A percentile compares a stretch with the other conserved stretches of the same genome.
Evolutionary conservation across 345 rosid species (phyloP).

Genomic region (Lagerstroemia speciosa): DNA sequence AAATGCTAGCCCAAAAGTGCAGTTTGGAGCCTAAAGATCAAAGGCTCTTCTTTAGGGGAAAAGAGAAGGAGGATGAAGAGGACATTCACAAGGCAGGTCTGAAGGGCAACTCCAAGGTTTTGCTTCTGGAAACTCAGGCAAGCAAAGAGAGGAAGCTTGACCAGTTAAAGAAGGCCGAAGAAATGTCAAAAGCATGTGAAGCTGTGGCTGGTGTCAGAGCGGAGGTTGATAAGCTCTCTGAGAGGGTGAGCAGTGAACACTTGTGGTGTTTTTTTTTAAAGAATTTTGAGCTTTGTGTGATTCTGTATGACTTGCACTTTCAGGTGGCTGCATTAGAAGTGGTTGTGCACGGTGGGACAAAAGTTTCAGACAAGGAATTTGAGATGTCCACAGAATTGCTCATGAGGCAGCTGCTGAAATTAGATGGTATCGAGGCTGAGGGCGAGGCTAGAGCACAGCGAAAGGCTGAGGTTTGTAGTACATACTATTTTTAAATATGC

Average conservation of each 20-base stretch:
- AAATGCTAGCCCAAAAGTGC: constrained; percentile 32
- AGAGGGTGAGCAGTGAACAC: constrained; percentile 38
- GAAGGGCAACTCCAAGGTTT: constrained; percentile 56
- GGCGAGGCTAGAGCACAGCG: constrained; percentile 77
- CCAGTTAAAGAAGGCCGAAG: constrained; percentile 26
- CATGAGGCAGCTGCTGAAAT: constrained; percentile 73
- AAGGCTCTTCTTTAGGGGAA: constrained; percentile 38
- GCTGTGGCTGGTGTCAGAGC: constrained; percentile 40
- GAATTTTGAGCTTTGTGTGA: background rate
- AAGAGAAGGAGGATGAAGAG: constrained; percentile 12
- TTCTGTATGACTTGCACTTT: background rate
- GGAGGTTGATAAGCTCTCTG: constrained; percentile 71
- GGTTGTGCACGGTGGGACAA: constrained; percentile 52
- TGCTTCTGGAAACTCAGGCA: constrained; percentile 37
- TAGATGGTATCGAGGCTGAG: constrained; percentile 74
- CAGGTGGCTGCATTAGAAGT: constrained; percentile 70
- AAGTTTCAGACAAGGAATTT: constrained; percentile 53
- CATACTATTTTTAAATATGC: background rate
- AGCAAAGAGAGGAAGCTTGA: constrained; percentile 30
- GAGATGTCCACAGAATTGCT: constrained; percentile 63
- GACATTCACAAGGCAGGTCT: constrained; percentile 47
- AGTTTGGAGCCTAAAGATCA: constrained; percentile 39
- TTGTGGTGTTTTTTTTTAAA: background rate
- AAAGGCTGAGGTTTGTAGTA: constrained; percentile 64
- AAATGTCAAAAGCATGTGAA: constrained; percentile 38